Base-by-base conservation (phyloP, 2,329 filamentous ascomycete genomes). In the Alternaria longipes region DNA sequence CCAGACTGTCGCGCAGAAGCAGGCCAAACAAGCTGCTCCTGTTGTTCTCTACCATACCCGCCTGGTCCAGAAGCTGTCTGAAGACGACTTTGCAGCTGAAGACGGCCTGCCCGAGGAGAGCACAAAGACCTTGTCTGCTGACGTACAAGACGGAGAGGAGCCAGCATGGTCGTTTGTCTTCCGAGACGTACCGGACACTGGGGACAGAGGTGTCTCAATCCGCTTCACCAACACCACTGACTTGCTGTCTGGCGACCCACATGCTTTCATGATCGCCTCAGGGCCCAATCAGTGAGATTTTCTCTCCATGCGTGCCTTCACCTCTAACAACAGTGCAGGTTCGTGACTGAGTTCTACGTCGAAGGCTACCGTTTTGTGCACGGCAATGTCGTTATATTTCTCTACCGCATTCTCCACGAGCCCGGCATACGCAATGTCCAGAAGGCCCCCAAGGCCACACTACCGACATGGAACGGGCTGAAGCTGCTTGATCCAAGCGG, bases 301-400 rank as follows among this genome's bases (percentile, higher is more conserved):
- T 8, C 34, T 54, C 30, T 28, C 38, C 30, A 24, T 49, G 12
- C 50, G 47, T 49, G 24, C 49, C 46, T 50, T 22, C 57, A 38
- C 34, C 26, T 55, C 74, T 78, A 59, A 79, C 55, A 20, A 16
- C 5, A 36, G 24, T 54, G 8, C 61, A 88, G 86, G 52, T 87
- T 85, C 63, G 81, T 85, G 22, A 85, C 83, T 6, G 85, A 89
- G 67, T 87, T 86, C 69, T 77, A 87, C 53, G 72, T 86, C 20
- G 81, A 85, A 68, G 87, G 87, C 24, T 82, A 87, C 68, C 82
- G 83, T 57, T 86, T 89, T 66, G 82, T 89, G 38, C 81, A 85
- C 58, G 82, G 85, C 54, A 87, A 89, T 68, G 82, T 86, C 55
- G 79, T 87, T 46, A 76, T 90, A 50, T 83, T 84, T 59, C 74